Evolutionary conservation across 2,329 filamentous ascomycete genomes (phyloP), one percentile per base, ranked within the genome.

Genomic region (Claviceps sp.): DNA sequence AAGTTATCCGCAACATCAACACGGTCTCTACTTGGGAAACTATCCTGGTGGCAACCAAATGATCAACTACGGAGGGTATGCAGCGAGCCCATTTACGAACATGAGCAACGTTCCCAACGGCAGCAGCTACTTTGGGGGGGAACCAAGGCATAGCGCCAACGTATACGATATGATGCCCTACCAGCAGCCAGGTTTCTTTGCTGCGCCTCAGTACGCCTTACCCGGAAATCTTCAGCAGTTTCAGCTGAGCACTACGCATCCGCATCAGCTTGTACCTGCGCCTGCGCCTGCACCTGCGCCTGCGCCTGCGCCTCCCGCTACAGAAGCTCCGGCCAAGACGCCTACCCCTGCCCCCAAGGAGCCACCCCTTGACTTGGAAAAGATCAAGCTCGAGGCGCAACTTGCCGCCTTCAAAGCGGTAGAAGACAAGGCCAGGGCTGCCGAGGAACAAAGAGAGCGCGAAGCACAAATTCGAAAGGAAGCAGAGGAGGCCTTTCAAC

Each of bases 341-440:
- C 5, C 53, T 8, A 56, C 56, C 2, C 71, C 73, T 5, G 69
- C 71, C 2, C 66, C 69, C 1, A 66, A 69, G 58, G 69, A 70
- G 52, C 66, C 67, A 14, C 62, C 64, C 13, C 61, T 61, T 34
- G 77, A 84, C 50, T 72, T 76, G 1, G 77, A 84, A 52, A 80
- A 80, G 59, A 70, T 83, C 55, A 71, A 71, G n/a, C 74, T 83
- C 52, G 75, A 83, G 55, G 74, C 78, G 55, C 75, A 84, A 58
- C 65, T 86, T 16, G 71, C 73, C 13, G 66, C 68, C 9, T 69
- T 78, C 44, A 71, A 78, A 55, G 67, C 64, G 4, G 70, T 70
- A 34, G 66, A 74, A 52, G 71, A 70, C 34, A 68, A 65, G 55
- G 69, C 67, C 54, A 74, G 73, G 50, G 71, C 71, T 11, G 70